A percentile compares a stretch with the other conserved stretches of the same genome.
These are phyloP conservation scores for Aureobasidium sp. DNA, from an alignment of 2,329 filamentous ascomycete species.

Conservation along the genomic window DNA sequence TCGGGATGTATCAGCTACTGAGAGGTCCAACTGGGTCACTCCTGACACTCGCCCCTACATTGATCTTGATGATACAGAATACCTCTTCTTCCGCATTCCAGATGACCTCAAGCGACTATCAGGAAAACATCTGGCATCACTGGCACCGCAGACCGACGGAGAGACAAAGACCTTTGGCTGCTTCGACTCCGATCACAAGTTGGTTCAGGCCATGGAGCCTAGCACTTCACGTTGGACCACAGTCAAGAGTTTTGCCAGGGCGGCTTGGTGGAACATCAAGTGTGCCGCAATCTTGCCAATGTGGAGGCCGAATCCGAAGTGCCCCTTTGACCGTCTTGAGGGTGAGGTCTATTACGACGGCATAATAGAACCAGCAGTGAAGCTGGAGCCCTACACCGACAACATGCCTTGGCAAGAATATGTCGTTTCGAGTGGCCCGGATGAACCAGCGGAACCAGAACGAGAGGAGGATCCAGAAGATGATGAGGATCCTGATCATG, in stretches of 20 bases:
- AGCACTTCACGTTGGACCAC: background rate
- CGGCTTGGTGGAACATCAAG: constrained; percentile 9
- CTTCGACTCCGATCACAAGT: background rate
- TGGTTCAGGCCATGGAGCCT: constrained; percentile 1
- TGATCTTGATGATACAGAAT: constrained; percentile 9
- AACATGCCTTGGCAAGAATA: background rate
- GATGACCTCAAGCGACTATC: constrained; percentile 13
- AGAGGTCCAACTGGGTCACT: constrained; percentile 15
- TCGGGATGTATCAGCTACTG: constrained; percentile 17
- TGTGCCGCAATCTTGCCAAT: constrained; percentile 1
- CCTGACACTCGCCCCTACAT: constrained; percentile 10
- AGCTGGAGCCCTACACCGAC: background rate
- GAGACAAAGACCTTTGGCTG: constrained; percentile 3
- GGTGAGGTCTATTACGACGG: background rate
- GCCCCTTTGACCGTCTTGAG: constrained; percentile 10
- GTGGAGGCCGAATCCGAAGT: background rate
- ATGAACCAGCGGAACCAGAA: background rate
- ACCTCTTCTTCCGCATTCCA: constrained; percentile 15
- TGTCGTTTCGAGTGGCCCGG: background rate
- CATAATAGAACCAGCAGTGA: background rate
- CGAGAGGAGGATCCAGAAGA: background rate
- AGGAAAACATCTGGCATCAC: constrained; percentile 5
- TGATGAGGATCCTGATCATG: background rate
- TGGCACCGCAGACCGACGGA: background rate
- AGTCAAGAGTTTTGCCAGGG: background rate